Evolutionary conservation across 2,329 filamentous ascomycete genomes (phyloP).

Genomic region (Zasmidium angulare): DNA sequence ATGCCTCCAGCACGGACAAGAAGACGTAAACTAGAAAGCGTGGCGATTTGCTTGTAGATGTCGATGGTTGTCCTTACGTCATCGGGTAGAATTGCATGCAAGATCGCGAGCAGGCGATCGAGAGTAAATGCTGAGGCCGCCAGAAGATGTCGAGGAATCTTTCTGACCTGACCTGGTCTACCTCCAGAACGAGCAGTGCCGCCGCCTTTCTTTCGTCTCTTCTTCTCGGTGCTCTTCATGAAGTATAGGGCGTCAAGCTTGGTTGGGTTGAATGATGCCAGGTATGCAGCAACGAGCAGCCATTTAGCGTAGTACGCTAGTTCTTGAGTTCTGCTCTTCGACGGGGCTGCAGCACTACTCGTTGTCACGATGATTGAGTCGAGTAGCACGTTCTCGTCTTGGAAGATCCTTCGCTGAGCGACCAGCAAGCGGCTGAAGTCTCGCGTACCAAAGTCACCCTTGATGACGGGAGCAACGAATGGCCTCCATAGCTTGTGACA

Average conservation of each 20-base stretch:
- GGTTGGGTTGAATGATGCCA: conserved; percentile 76
- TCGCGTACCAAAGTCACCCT: conserved; percentile 70
- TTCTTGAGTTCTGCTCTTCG: conserved; percentile 38
- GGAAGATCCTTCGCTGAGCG: conserved; percentile 66
- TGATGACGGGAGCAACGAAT: conserved; percentile 75
- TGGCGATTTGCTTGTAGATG: conserved; percentile 61
- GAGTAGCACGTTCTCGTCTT: conserved; percentile 69
- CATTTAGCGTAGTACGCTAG: conserved; percentile 72
- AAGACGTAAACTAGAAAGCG: conserved; percentile 68
- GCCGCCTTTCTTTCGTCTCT: conserved; percentile 51
- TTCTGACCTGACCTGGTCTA: conserved; percentile 53
- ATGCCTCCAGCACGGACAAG: conserved; percentile 63
- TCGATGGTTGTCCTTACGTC: conserved; percentile 46
- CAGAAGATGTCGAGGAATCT: conserved; percentile 74
- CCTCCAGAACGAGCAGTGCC: conserved; percentile 37
- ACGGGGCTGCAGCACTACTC: conserved; percentile 9
- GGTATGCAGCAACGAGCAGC: conserved; percentile 73
- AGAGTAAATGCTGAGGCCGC: conserved; percentile 75
- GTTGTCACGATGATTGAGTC: conserved; percentile 55
- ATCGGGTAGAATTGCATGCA: conserved; percentile 62
- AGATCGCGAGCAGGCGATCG: conserved; percentile 76
- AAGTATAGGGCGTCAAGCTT: conserved; percentile 74
- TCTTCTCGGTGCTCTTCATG: conserved; percentile 64
- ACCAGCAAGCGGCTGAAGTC: conserved; percentile 85
- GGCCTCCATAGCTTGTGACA: conserved; percentile 78